Base-by-base conservation (phyloP, 1,284 basidiomycete genomes). In the Fomitopsis betulina region DNA sequence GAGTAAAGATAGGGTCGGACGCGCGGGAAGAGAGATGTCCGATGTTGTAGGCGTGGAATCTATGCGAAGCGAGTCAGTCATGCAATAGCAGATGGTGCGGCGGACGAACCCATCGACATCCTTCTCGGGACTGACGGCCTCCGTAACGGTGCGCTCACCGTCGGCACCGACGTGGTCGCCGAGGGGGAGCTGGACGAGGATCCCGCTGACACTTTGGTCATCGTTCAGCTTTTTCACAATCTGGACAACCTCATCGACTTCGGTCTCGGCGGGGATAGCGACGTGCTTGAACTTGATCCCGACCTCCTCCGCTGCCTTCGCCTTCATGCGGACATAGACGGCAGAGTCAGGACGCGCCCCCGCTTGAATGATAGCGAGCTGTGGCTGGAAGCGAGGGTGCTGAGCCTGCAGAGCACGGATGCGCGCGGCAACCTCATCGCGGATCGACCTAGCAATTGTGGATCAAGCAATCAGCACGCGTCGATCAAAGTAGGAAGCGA, bases 41-140 rank as follows among this genome's bases (percentile, higher is more conserved):
- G 66, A 99, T 98, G 76, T 99, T 99, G 75, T 98, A 96, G 6
- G 96, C 94, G 78, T 98, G 95, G 82, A 99, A 99, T 54, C 93
- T 93, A 38, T 30, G 40, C 12, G 23, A n/a, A 23, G 30, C 23
- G 27, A 35, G 47, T 56, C 32, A 56, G 30, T 19, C 7, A 53
- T 19, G 58, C 45, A 21, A 21, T 32, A 52, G 35, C 55, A 52
- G 53, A 58, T 63, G 30, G 15, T 32, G 57, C 55, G 61, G 49
- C 49, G 61, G 61, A 74, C 79, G 58, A 67, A 93, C 87, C 96
- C 97, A 75, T 99, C 97, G 59, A 99, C 92, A 68, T 99, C 97
- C 78, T 99, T 99, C 71, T 88, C 83, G 15, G 95, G 94, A 62
- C 86, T 89, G 65, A 99, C 86, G n/a, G 93, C 88, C 75, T 98